Evolutionary conservation across 139 green algal genomes (phyloP).

Genomic region (Tetradesmus obliquus): DNA sequence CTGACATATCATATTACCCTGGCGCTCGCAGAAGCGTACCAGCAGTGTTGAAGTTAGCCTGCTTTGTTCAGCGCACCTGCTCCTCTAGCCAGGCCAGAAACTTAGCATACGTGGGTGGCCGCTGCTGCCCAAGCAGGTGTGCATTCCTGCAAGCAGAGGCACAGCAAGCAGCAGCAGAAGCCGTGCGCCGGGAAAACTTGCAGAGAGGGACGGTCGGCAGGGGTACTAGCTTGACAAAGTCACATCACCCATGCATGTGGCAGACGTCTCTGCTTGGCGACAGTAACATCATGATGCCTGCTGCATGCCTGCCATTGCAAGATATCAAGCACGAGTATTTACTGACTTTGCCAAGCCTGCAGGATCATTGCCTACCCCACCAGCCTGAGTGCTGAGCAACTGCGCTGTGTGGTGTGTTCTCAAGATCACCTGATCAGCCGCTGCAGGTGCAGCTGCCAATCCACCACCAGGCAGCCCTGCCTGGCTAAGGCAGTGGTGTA

Average conservation of each 20-base stretch:
- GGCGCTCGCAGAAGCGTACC: too few relatives aligned
- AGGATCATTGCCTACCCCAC: too few relatives aligned
- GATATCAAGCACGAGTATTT: too few relatives aligned
- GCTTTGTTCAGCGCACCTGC: background rate
- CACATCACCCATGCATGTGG: too few relatives aligned
- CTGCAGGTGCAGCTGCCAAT: constrained; percentile 35
- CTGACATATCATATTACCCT: too few relatives aligned
- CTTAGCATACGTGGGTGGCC: background rate
- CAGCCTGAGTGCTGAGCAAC: too few relatives aligned
- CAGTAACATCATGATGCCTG: too few relatives aligned
- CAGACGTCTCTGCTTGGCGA: too few relatives aligned
- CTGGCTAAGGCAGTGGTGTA: constrained; percentile 44
- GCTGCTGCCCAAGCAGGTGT: background rate
- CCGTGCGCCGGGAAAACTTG: background rate
- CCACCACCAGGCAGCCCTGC: background rate
- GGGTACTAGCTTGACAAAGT: too few relatives aligned
- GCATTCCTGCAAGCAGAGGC: constrained; percentile 2
- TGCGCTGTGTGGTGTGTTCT: background rate
- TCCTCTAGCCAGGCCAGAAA: background rate
- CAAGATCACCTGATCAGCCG: background rate
- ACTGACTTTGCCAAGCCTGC: too few relatives aligned
- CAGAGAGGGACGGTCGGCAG: background rate
- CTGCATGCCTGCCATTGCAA: too few relatives aligned
- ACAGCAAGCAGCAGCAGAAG: background rate
- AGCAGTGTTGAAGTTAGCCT: background rate